phyloP scores from a whole-genome alignment of 2,329 filamentous ascomycete genomes.

The Penicillium griseofulvum region DNA sequence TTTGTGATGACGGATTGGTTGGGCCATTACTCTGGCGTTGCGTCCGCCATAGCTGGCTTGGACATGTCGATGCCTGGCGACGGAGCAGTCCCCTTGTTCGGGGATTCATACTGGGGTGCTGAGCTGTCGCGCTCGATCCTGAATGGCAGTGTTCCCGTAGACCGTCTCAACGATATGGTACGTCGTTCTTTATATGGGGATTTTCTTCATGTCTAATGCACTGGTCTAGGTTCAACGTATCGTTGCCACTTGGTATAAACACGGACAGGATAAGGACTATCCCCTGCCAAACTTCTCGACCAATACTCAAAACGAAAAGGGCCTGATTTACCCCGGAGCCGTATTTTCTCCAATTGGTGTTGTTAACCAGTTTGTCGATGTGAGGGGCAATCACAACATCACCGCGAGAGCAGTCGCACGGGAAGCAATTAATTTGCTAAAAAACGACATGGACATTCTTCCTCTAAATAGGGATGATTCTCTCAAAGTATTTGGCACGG shows the following conservation, averaged over 20 bases:
- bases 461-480: conserved; percentile 45
- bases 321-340: conserved; percentile 57
- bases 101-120: conserved; percentile 55
- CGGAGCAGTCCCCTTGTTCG: conserved; percentile 51
- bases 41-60: conserved; percentile 60
- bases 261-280: conserved; percentile 58
- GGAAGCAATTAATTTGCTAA: conserved; percentile 59
- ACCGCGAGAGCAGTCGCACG: conserved; percentile 53
- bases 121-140: conserved; percentile 56
- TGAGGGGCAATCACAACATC: conserved; percentile 53
- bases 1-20: conserved; percentile 70
- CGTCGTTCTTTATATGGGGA: neutral
- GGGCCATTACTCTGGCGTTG: conserved; percentile 60
- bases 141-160: conserved; percentile 57
- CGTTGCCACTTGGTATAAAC: conserved; percentile 56
- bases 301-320: conserved; percentile 56
- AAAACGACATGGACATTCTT: conserved; percentile 59
- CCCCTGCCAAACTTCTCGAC: conserved; percentile 59
- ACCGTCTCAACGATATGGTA: conserved; percentile 55
- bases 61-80: conserved; percentile 72
- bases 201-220: conserved; percentile 10
- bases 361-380: conserved; percentile 68
- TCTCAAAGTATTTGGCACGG: conserved; percentile 50
- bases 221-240: conserved; percentile 50
- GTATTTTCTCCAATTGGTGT: conserved; percentile 59